phyloP scores from a whole-genome alignment of 1,284 basidiomycete species.

The Cutaneotrichosporon cyanovorans region DNA sequence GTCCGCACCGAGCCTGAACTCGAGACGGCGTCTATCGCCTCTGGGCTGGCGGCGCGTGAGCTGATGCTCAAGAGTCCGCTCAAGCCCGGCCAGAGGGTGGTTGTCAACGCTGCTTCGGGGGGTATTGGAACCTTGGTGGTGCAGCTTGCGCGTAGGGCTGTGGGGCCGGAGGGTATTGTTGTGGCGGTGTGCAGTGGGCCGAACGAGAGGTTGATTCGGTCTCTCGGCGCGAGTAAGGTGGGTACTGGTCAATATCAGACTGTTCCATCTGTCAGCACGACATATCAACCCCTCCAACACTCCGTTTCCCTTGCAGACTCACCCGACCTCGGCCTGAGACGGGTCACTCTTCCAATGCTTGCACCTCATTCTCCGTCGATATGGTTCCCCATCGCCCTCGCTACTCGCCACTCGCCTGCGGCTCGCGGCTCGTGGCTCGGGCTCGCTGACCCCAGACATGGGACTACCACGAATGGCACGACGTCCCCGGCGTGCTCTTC shows the following conservation, averaged over 20 bases:
- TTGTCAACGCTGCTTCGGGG: conserved; percentile 23
- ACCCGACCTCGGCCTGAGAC: too few species aligned
- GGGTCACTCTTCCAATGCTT: too few species aligned
- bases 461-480: conserved; percentile 53
- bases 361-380: too few species aligned
- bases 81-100: conserved; percentile 6
- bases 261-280: too few species aligned
- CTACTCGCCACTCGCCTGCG: too few species aligned
- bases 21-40: background rate
- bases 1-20: background rate
- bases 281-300: too few species aligned
- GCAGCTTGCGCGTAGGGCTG: conserved; percentile 48
- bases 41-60: conserved; percentile 9
- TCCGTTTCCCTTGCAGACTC: too few species aligned
- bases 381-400: too few species aligned
- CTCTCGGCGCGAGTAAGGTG: conserved; percentile 48
- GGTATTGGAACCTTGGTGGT: conserved; percentile 58
- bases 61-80: conserved; percentile 1
- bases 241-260: background rate
- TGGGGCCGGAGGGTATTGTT: conserved; percentile 55
- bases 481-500: conserved; percentile 12
- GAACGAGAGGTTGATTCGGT: conserved; percentile 50
- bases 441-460: conserved; percentile 43
- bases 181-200: conserved; percentile 53
- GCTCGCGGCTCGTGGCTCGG: too few species aligned